Evolutionary conservation across 2,329 filamentous ascomycete genomes (phyloP), one percentile per base, ranked within the genome.

Genomic region (Teratosphaeria epicoccoides): DNA sequence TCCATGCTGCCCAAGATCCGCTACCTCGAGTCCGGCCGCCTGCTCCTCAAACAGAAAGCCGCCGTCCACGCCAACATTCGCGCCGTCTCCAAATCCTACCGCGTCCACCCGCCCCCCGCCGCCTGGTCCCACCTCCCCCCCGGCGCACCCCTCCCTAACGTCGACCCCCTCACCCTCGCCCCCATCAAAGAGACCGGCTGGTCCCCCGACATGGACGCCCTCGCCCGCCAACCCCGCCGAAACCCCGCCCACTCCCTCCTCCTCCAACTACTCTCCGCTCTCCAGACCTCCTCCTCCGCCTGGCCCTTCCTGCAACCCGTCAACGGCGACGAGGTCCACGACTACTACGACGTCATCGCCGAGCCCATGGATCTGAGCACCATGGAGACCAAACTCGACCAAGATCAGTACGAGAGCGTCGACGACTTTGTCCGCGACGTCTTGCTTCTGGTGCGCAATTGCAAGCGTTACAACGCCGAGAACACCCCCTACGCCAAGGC

Each of bases 301-400:
- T 98, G 93, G 93, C 93, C 93, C 0, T 98, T 98, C 75, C 79
- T 93, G 26, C 81, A 88, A 24, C 91, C 93, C 0, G 93, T 98
- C 59, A 96, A 94, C 67, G 84, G 85, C 59, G 93, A 98, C 63
- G 93, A 97, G 59, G 93, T 98, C 0, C 83, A 88, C n/a, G 93
- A 98, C 68, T 98, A 98, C 72, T 97, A 97, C 74, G 88, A 95
- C 54, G 90, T 97, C 55, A 98, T 98, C 74, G 90, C 90, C 66
- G 87, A 95, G 68, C 93, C 93, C 29, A 98, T 98, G 93, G 93
- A 96, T 66, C 76, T 96, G 46, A 84, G 81, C 46, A 96, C 90
- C 20, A 97, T 98, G 91, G 93, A 97, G 70, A 83, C 82, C 60
- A 95, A 95, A 70, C 84, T 96, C 57, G 90, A 97, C 65, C 88